Percentiles rank a stretch among this genome's conserved stretches.
Evolutionary conservation across 495 filamentous ascomycete genomes (phyloP).

Genomic region (Penicillium verhagenii): DNA sequence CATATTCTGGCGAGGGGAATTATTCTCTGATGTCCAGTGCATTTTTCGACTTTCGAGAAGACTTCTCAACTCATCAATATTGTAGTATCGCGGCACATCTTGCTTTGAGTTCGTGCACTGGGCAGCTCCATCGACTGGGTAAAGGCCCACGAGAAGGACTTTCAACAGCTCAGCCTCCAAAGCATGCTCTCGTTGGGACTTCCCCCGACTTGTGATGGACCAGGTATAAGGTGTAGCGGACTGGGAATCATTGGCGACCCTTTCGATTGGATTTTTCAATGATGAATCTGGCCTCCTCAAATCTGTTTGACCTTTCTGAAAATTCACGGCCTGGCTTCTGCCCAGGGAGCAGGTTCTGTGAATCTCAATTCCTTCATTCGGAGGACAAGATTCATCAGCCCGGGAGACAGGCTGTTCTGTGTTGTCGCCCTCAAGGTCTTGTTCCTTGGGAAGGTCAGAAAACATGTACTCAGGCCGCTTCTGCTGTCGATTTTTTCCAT

Average conservation of each 20-base stretch:
- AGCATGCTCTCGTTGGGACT: neutral
- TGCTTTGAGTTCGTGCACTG: neutral
- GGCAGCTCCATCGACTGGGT: neutral
- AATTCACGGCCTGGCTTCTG: neutral
- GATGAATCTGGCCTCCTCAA: neutral
- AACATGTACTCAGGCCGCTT: neutral
- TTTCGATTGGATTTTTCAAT: neutral
- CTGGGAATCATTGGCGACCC: neutral
- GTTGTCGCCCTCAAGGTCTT: neutral
- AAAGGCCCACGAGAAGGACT: slow-evolving; percentile 18
- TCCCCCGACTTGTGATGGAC: slow-evolving; percentile 8
- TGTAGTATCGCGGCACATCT: slow-evolving; percentile 13
- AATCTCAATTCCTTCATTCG: neutral
- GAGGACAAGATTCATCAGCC: neutral
- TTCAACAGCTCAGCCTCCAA: slow-evolving; percentile 18
- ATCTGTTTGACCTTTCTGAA: neutral
- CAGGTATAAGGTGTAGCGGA: slow-evolving; percentile 18
- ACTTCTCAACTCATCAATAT: slow-evolving; percentile 24
- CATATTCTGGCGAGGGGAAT: neutral
- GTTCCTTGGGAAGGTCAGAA: neutral
- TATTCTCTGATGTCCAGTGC: slow-evolving; percentile 9
- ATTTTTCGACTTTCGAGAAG: slow-evolving; percentile 21
- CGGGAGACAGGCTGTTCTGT: neutral
- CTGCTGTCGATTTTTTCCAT: neutral
- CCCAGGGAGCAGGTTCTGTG: neutral